These are phyloP conservation scores for Talaromyces ruber DNA, from an alignment of 495 filamentous ascomycete genomes.

Conservation along the genomic window DNA sequence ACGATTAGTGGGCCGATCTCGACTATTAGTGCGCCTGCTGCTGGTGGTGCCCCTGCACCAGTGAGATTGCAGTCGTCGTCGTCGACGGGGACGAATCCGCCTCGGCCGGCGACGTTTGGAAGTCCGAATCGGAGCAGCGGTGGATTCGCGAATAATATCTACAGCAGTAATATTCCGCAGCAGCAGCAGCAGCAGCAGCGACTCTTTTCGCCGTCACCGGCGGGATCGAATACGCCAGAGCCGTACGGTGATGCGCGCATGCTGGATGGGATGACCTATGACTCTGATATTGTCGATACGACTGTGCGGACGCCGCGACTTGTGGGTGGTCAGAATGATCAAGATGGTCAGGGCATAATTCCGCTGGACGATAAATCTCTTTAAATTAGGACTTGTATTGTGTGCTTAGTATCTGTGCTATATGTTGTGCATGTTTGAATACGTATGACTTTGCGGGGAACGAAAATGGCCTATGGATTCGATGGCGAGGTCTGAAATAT, in stretches of 20 bases:
- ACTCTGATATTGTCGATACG: slow-evolving; percentile 44
- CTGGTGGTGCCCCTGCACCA: slow-evolving; percentile 7
- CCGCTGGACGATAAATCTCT: neutral
- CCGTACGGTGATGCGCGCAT: slow-evolving; percentile 38
- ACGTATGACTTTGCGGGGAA: neutral
- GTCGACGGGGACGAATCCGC: neutral
- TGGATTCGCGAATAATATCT: neutral
- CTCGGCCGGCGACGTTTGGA: slow-evolving; percentile 22
- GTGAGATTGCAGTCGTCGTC: slow-evolving; percentile 22
- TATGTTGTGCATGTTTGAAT: neutral
- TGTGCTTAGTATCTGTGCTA: neutral
- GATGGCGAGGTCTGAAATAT: neutral
- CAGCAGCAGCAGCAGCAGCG: neutral
- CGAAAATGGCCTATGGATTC: neutral
- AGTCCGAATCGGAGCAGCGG: slow-evolving; percentile 21
- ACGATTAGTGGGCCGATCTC: slow-evolving; percentile 67
- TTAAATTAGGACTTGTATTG: no score
- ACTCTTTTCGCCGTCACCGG: slow-evolving; percentile 15
- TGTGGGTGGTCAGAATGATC: slow-evolving; percentile 16
- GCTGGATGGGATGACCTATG: slow-evolving; percentile 50
- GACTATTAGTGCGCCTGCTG: neutral
- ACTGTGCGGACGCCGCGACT: slow-evolving; percentile 36
- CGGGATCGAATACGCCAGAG: slow-evolving; percentile 32
- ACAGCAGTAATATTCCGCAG: neutral
- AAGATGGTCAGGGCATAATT: slow-evolving; percentile 1